These are phyloP conservation scores for Panicum hallii DNA, from an alignment of 202 grass and related monocot species.

Conservation along the genomic window DNA sequence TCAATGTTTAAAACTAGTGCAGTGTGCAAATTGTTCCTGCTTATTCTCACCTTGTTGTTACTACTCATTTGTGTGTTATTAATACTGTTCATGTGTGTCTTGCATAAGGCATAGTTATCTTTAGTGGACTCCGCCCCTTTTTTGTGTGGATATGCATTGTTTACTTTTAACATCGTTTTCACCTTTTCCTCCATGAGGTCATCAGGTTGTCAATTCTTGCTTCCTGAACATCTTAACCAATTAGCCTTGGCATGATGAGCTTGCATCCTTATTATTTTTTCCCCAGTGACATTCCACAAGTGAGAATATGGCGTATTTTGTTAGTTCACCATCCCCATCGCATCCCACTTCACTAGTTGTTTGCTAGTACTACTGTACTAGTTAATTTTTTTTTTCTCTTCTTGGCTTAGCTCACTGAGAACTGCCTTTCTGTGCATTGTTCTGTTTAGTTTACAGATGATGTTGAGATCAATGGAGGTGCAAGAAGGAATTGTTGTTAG, in stretches of 20 bases:
- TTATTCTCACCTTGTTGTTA: neutral
- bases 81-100: neutral
- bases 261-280: neutral
- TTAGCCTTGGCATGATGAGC: neutral
- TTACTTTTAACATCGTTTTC: slow-evolving; percentile 46
- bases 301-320: slow-evolving; percentile 1
- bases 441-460: neutral
- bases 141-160: slow-evolving; percentile 21
- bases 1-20: too few species aligned
- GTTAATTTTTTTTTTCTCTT: neutral
- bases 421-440: neutral
- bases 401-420: neutral
- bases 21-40: neutral
- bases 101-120: slow-evolving; percentile 1
- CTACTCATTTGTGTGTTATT: neutral
- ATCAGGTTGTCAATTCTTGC: slow-evolving; percentile 22
- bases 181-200: slow-evolving; percentile 16
- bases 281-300: neutral
- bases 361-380: neutral
- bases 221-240: slow-evolving; percentile 6
- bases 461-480: neutral
- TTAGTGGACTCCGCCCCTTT: neutral
- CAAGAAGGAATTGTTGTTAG: neutral
- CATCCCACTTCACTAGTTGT: slow-evolving; percentile 25
- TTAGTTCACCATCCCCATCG: slow-evolving; percentile 39